Conservation (phyloP, 768 basidiomycete species). For the Tylopilus intermedius region DNA sequence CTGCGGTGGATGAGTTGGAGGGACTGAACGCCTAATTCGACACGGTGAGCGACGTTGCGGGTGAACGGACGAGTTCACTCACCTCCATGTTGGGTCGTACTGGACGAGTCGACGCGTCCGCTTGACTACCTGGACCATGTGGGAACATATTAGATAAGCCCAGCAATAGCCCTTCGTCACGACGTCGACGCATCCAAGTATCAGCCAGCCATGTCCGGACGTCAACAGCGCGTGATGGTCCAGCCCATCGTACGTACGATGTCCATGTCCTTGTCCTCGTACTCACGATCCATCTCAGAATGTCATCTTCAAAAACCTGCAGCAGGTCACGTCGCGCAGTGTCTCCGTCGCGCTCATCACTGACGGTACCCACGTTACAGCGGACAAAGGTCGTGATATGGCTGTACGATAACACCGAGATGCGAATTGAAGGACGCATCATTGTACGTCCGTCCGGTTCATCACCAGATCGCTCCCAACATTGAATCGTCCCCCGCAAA, state of each 20-base stretch:
- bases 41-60: slow-evolving; percentile 6
- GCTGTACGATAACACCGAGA: slow-evolving; percentile 95
- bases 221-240: slow-evolving; percentile 97
- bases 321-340: slow-evolving; percentile 50
- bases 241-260: slow-evolving; percentile 86
- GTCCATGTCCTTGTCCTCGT: not conserved
- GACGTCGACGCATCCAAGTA: slow-evolving; percentile 7
- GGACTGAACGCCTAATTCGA: slow-evolving; percentile 57
- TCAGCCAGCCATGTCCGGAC: slow-evolving; percentile 69
- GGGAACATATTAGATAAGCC: slow-evolving; percentile 24
- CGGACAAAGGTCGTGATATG: slow-evolving; percentile 84
- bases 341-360: slow-evolving; percentile 5
- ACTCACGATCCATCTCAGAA: slow-evolving; percentile 48
- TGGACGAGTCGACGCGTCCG: slow-evolving; percentile 17
- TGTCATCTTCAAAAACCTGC: slow-evolving; percentile 97
- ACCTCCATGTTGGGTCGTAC: slow-evolving; percentile 29
- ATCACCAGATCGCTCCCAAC: slow-evolving; percentile 27
- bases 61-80: not conserved
- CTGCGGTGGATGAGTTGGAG: slow-evolving; percentile 90
- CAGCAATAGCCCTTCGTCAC: not conserved
- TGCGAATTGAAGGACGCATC: slow-evolving; percentile 94
- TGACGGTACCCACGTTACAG: slow-evolving; percentile 36
- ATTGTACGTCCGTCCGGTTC: slow-evolving; percentile 60
- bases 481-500: slow-evolving; percentile 39
- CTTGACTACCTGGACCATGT: slow-evolving; percentile 8